These are phyloP conservation scores for Neopestalotiopsis clavispora DNA, from an alignment of 2,329 filamentous ascomycete genomes.

Conservation along the genomic window DNA sequence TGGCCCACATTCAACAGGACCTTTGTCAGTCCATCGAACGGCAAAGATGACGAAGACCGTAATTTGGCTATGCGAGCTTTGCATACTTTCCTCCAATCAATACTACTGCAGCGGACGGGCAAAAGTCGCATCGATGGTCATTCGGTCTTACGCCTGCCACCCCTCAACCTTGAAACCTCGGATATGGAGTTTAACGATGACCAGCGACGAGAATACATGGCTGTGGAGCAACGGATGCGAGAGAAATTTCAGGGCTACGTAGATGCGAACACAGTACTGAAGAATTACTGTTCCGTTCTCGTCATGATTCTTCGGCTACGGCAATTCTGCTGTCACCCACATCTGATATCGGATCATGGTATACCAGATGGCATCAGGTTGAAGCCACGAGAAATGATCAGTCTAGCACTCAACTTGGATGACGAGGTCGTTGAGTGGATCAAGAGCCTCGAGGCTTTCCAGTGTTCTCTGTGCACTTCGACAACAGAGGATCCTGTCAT, in stretches of 20 bases:
- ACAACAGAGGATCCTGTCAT: conserved; percentile 30
- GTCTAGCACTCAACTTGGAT: conserved; percentile 28
- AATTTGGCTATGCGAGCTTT: conserved; percentile 66
- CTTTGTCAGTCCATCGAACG: conserved; percentile 31
- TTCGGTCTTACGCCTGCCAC: conserved; percentile 73
- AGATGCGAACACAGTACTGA: conserved; percentile 52
- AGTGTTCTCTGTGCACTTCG: conserved; percentile 30
- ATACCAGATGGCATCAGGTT: conserved; percentile 34
- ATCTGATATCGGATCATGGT: conserved; percentile 59
- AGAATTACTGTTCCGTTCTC: conserved; percentile 80
- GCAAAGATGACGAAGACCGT: conserved; percentile 58
- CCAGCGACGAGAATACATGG: conserved; percentile 68
- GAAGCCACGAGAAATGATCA: conserved; percentile 32
- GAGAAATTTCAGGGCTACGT: conserved; percentile 34
- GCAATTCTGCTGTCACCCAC: conserved; percentile 81
- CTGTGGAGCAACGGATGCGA: conserved; percentile 46
- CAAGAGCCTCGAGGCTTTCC: conserved; percentile 23
- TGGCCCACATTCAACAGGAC: conserved; percentile 66
- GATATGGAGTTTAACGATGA: conserved; percentile 71
- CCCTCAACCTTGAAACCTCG: conserved; percentile 64
- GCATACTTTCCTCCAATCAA: conserved; percentile 77
- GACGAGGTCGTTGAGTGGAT: conserved; percentile 24
- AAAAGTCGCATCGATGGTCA: conserved; percentile 79
- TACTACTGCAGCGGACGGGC: conserved; percentile 85
- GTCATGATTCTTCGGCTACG: conserved; percentile 81